These are phyloP conservation scores for Rhodamnia argentea DNA, from an alignment of 345 rosid genomes.

Conservation along the genomic window DNA sequence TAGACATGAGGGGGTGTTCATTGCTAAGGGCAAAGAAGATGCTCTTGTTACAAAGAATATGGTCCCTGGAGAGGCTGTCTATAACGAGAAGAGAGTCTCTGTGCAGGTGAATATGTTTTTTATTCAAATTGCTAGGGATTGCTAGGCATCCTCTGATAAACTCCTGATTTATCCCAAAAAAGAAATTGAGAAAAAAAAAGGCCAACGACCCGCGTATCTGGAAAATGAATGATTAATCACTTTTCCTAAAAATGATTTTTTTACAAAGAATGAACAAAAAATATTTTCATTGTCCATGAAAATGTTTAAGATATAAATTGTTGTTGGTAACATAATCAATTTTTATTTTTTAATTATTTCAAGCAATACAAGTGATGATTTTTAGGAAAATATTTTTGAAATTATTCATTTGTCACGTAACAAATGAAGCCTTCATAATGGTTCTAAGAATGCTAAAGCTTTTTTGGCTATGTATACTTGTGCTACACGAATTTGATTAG, in stretches of 20 bases:
- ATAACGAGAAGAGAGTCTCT: slow-evolving; percentile 83
- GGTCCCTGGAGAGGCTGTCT: slow-evolving; percentile 93
- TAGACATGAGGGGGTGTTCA: slow-evolving; percentile 78
- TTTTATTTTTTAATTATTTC: too few species aligned
- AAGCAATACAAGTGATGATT: too few species aligned
- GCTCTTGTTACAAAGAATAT: slow-evolving; percentile 85
- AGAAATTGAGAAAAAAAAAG: neutral
- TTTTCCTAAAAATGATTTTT: too few species aligned
- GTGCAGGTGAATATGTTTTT: slow-evolving; percentile 45
- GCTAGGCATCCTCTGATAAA: neutral
- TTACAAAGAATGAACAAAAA: too few species aligned
- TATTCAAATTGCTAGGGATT: neutral
- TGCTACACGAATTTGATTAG: neutral
- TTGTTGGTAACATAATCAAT: too few species aligned
- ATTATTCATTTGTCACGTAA: too few species aligned
- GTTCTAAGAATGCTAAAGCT: neutral
- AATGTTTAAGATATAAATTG: too few species aligned
- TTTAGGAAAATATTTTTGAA: too few species aligned
- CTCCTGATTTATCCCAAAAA: neutral
- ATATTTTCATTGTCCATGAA: too few species aligned
- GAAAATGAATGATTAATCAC: too few species aligned
- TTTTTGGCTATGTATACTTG: neutral
- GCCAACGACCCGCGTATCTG: too few species aligned
- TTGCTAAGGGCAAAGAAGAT: slow-evolving; percentile 92
- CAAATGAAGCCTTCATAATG: neutral